Percentiles rank a stretch among this genome's conserved stretches.
These are phyloP conservation scores for Fragilariopsis cylindrus DNA, from an alignment of 108 stramenopile species.

Conservation along the genomic window DNA sequence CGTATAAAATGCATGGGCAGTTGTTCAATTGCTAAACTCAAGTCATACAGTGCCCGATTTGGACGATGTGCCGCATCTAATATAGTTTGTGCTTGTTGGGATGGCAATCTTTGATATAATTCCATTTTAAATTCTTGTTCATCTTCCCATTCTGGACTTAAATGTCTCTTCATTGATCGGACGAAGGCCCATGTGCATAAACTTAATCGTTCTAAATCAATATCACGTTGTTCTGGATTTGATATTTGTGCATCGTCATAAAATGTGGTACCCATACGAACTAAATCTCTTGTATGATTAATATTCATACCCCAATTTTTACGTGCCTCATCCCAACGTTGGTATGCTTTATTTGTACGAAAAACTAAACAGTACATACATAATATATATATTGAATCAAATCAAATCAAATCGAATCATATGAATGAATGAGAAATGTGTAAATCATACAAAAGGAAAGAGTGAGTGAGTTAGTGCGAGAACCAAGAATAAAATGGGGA, in stretches of 20 bases:
- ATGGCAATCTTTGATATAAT: slow-evolving; percentile 46
- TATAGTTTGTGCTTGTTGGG: slow-evolving; percentile 58
- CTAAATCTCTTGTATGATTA: slow-evolving; percentile 64
- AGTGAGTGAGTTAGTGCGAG: too few species aligned
- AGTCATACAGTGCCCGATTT: slow-evolving; percentile 71
- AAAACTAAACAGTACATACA: slow-evolving; percentile 54
- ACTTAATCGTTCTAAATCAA: slow-evolving; percentile 51
- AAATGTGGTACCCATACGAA: slow-evolving; percentile 56
- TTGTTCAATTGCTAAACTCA: slow-evolving; percentile 68
- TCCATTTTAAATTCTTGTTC: slow-evolving; percentile 55
- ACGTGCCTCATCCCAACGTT: slow-evolving; percentile 82
- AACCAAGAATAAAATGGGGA: not conserved
- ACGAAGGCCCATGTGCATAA: slow-evolving; percentile 72
- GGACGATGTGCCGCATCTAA: slow-evolving; percentile 67
- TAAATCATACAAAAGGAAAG: not conserved
- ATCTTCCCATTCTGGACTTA: slow-evolving; percentile 63
- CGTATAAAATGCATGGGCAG: slow-evolving; percentile 80
- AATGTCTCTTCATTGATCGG: slow-evolving; percentile 64
- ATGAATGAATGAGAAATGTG: not conserved
- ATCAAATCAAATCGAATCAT: not conserved
- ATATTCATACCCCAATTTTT: slow-evolving; percentile 59
- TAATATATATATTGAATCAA: not conserved
- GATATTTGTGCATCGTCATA: slow-evolving; percentile 46
- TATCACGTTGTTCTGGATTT: slow-evolving; percentile 43
- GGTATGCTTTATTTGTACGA: slow-evolving; percentile 76